phyloP scores from a whole-genome alignment of 2,329 filamentous ascomycete genomes.

The Fusarium graminum region DNA sequence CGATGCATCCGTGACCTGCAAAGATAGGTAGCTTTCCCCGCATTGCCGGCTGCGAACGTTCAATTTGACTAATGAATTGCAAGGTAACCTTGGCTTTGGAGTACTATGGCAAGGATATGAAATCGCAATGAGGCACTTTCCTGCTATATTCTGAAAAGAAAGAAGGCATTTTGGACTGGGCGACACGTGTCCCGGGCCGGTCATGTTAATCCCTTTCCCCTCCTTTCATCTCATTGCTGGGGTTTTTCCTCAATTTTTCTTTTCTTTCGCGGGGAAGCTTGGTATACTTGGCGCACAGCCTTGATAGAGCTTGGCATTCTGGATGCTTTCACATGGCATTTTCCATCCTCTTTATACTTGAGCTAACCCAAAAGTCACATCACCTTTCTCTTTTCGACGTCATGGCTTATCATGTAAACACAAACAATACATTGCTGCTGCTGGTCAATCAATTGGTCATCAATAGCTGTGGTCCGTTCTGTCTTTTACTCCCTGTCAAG shows the following conservation, averaged over 20 bases:
- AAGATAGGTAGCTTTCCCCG: conserved; percentile 33
- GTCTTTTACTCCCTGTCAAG: conserved; percentile 41
- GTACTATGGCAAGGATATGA: conserved; percentile 38
- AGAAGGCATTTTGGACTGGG: conserved; percentile 8
- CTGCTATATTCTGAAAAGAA: conserved; percentile 8
- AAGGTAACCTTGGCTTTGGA: too few relatives aligned
- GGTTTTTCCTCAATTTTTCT: too few relatives aligned
- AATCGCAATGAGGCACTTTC: conserved; percentile 33
- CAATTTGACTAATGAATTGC: too few relatives aligned
- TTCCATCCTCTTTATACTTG: conserved; percentile 8
- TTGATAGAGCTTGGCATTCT: conserved; percentile 27
- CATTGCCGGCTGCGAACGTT: conserved; percentile 34
- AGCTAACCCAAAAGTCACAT: conserved; percentile 3
- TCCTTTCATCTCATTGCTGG: conserved; percentile 27
- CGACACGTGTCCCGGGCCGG: conserved; percentile 28
- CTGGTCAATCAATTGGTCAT: not conserved
- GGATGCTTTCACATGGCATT: conserved; percentile 24
- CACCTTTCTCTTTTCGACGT: conserved; percentile 21
- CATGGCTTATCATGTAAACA: conserved; percentile 37
- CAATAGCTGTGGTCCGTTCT: conserved; percentile 10
- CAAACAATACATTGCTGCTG: conserved; percentile 2
- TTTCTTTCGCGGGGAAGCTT: conserved; percentile 25
- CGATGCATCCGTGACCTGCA: conserved; percentile 42
- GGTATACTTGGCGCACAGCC: conserved; percentile 19
- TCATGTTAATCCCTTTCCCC: conserved; percentile 15